Evolutionary conservation across 129 eudicot species (phyloP), one percentile per base, ranked within the genome.

Genomic region (Flaveria linearis): DNA sequence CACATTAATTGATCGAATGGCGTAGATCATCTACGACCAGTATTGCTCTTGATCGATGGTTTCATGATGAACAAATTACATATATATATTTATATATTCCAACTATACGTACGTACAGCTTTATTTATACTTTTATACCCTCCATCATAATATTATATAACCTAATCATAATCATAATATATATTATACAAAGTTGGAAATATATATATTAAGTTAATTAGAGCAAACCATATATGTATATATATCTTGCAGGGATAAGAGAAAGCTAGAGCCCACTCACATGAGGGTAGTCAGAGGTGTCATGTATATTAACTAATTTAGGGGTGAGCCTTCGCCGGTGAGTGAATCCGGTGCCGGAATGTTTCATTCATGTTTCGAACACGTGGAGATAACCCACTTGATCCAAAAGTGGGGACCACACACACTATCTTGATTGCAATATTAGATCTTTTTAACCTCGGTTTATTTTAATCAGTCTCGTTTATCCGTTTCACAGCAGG

Each of bases 251-350:
- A 81, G 79, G 17, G 17, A 11, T 2, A 28, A 5, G 3, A 28
- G 33, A 2, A 28, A 28, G 70, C 3, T 23, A 26, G 85, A 83
- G 89, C 89, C 87, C 87, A 85, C 89, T 64, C 90, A 87, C 89
- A 84, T 87, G 87, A 85, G 65, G 42, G 1, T 71, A 64, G 88
- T 87, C 86, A 87, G 90, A 87, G 45, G 78, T 75, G 72, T 72
- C 41, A 36, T 36, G 41, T 28, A 28, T 28, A 36, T 36, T 36
- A 36, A 36, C 7, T 36, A 36, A 36, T 36, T 36, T 36, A 36
- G 41, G 41, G 5, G 41, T 36, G 5, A 36, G 41, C 41, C 41
- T 36, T 36, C 41, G 41, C 41, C 41, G 41, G 41, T 36, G 41
- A 36, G 8, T 36, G 41, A 36, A 33, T 47, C 83, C 86, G 83